These are phyloP conservation scores for Termitomyces sp. DNA, from an alignment of 768 basidiomycete genomes.

Conservation along the genomic window DNA sequence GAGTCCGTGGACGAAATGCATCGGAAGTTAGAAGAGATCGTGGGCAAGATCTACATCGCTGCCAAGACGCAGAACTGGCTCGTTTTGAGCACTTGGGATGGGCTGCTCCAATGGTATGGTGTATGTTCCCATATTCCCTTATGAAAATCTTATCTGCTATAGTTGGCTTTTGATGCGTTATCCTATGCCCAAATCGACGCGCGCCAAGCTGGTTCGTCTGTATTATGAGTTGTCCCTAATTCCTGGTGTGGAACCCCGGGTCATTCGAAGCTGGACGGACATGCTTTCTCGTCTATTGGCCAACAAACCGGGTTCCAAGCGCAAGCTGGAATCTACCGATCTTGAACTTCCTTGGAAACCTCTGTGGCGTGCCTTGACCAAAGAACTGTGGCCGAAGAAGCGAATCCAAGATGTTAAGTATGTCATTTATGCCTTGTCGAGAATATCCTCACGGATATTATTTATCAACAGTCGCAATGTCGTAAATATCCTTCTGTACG, in stretches of 20 bases:
- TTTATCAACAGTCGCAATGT: constrained; percentile 49
- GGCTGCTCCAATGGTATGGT: constrained; percentile 71
- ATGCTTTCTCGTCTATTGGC: constrained; percentile 71
- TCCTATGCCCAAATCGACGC: constrained; percentile 65
- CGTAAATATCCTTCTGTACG: constrained; percentile 67
- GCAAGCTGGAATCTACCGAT: constrained; percentile 65
- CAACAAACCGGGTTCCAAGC: constrained; percentile 59
- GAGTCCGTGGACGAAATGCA: constrained; percentile 75
- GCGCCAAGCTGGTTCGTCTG: constrained; percentile 68
- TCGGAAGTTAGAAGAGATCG: constrained; percentile 60
- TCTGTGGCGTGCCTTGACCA: constrained; percentile 71
- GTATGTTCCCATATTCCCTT: not conserved
- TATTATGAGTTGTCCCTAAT: constrained; percentile 79
- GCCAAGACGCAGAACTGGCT: constrained; percentile 78
- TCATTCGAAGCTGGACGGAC: constrained; percentile 73
- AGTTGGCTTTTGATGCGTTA: constrained; percentile 86
- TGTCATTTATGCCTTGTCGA: constrained; percentile 20
- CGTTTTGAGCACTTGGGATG: constrained; percentile 74
- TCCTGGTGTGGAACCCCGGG: constrained; percentile 72
- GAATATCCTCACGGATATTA: not conserved
- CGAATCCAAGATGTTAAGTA: constrained; percentile 59
- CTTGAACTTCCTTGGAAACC: constrained; percentile 72
- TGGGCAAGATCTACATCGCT: constrained; percentile 65
- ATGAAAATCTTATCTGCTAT: not conserved
- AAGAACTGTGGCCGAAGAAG: constrained; percentile 73